phyloP scores from a whole-genome alignment of 2,329 filamentous ascomycete genomes.

The Hymenoscyphus linearis region DNA sequence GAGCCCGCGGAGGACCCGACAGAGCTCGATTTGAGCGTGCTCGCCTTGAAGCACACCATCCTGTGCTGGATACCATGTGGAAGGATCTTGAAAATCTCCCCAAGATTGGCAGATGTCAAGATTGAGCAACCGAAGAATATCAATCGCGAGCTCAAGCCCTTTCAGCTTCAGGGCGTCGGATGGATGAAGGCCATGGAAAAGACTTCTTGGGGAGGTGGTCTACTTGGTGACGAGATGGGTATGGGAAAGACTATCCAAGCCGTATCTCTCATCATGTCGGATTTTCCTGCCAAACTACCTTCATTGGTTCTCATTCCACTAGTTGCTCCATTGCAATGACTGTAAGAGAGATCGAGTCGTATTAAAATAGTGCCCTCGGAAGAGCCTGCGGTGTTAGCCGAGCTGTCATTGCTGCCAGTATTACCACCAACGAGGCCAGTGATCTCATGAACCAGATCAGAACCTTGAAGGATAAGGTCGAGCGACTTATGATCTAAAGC shows the following conservation, averaged over 20 bases:
- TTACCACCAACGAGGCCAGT: conserved; percentile 87
- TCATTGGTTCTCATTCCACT: conserved; percentile 87
- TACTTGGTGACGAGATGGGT: conserved; percentile 97
- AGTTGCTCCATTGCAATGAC: conserved; percentile 95
- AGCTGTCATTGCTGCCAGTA: conserved; percentile 78
- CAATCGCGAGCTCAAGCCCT: conserved; percentile 79
- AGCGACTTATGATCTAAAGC: conserved; percentile 83
- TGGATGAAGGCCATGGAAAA: conserved; percentile 94
- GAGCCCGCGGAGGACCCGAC: conserved; percentile 35
- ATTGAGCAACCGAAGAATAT: conserved; percentile 73
- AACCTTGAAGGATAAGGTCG: conserved; percentile 88
- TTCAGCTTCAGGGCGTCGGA: conserved; percentile 86
- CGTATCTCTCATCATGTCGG: conserved; percentile 96
- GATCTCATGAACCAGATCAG: conserved; percentile 86
- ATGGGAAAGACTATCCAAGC: conserved; percentile 98
- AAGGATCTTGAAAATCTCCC: conserved; percentile 62
- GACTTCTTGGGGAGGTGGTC: conserved; percentile 77
- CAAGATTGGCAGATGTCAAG: conserved; percentile 55
- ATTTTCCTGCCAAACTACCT: conserved; percentile 78
- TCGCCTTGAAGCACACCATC: conserved; percentile 71
- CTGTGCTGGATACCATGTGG: conserved; percentile 82
- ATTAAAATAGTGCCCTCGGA: conserved; percentile 56
- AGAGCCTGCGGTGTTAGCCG: conserved; percentile 85
- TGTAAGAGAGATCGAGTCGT: too few relatives aligned
- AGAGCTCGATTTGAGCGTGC: conserved; percentile 47